Base-by-base conservation (phyloP, 1,284 basidiomycete genomes). In the Ustilago tritici region DNA sequence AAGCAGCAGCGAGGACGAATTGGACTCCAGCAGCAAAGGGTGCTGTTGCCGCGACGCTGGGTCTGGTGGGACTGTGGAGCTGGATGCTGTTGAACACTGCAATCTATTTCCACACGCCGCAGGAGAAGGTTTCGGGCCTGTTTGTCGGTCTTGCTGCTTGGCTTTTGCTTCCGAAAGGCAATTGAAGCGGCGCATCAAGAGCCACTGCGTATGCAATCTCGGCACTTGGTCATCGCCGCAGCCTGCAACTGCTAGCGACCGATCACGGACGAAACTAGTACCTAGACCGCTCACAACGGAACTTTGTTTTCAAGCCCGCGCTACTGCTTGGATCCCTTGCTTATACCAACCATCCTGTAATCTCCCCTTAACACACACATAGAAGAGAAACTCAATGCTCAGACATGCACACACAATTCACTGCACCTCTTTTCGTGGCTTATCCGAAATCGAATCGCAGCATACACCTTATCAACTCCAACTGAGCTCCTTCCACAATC, bases 91-190 rank as follows among this genome's bases (percentile, higher is more conserved):
- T 90, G 74, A 92, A 92, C 59, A 98, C 95, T 15, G 91, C 92
- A 55, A 88, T 97, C 15, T 98, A 95, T 87, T 98, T 96, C 88
- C 95, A 98, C 84, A 90, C 92, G 7, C 92, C 93, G 0, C 87
- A 90, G 32, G 95, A 98, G 88, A 98, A 98, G 88, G 73, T 94
- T 43, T 91, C 92, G 0, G 95, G 95, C 2, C 92, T 92, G 62
- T 34, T 84, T 36, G 61, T 80, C 14, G 85, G 61, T 19, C 17
- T 82, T n/a, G 40, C 40, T 6, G 74, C 82, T 8, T 85, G 81
- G 80, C 15, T 72, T n/a, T 35, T 70, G 15, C 55, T 83, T 59
- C 84, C 84, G 12, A 79, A 81, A 46, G 69, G 57, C 47, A 65
- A 65, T 52, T 70, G 56, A 28, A 46, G 49, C 5, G 43, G 19